phyloP scores from a whole-genome alignment of 1,139 yeast genomes.

The Pichia sp. region DNA sequence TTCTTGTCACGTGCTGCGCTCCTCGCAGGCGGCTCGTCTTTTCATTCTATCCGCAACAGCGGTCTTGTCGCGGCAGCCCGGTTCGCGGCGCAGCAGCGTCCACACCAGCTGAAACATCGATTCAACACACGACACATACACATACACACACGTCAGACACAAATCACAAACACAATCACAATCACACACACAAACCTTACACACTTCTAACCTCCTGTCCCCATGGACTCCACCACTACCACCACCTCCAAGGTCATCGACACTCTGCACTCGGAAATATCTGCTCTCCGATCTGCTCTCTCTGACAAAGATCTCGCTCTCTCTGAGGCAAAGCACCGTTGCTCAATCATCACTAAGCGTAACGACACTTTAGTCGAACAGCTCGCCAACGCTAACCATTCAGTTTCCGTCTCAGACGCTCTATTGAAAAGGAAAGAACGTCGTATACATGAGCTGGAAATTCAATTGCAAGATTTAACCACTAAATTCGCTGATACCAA shows the following conservation, averaged over 20 bases:
- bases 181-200: no score
- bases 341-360: constrained; percentile 42
- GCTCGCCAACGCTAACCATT: constrained; percentile 62
- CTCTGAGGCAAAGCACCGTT: constrained; percentile 47
- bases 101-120: no score
- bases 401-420: constrained; percentile 60
- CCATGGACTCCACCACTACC: constrained; percentile 2
- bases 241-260: constrained; percentile 28
- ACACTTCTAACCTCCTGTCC: not conserved
- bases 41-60: no score
- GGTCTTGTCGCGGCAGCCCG: no score
- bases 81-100: no score
- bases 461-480: constrained; percentile 41
- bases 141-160: no score
- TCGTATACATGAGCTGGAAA: constrained; percentile 54
- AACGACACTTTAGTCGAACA: constrained; percentile 60
- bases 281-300: constrained; percentile 15
- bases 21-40: no score
- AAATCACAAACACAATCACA: no score
- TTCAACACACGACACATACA: no score
- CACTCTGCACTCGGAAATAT: constrained; percentile 25
- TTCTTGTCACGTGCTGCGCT: not conserved
- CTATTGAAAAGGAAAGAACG: constrained; percentile 58
- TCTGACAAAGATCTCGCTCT: constrained; percentile 12
- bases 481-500: constrained; percentile 40